These are phyloP conservation scores for Tylopilus rubrobrunneus DNA, from an alignment of 768 basidiomycete species.

Conservation along the genomic window DNA sequence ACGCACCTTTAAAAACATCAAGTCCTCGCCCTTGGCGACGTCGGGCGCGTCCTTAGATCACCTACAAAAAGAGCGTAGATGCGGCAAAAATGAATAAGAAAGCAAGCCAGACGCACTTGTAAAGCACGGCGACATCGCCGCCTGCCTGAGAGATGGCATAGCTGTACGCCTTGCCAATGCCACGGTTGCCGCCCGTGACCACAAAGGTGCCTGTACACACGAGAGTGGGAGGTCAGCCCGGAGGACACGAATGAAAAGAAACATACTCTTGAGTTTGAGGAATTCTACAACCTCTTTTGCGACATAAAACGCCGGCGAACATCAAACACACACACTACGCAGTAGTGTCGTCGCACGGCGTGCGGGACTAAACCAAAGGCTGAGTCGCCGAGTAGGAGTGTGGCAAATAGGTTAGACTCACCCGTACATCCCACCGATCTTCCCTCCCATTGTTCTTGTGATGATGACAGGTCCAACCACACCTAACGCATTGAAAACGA, in stretches of 20 bases:
- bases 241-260: not conserved
- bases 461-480: conserved; percentile 43
- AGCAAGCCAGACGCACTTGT: conserved; percentile 34
- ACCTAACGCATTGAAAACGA: conserved; percentile 92
- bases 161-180: conserved; percentile 56
- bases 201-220: conserved; percentile 38
- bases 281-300: conserved; percentile 92
- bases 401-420: conserved; percentile 41
- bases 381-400: not conserved
- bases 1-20: conserved; percentile 82
- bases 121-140: conserved; percentile 59
- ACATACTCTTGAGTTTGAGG: conserved; percentile 19
- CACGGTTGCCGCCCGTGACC: conserved; percentile 60
- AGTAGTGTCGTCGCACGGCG: conserved; percentile 62
- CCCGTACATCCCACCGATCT: conserved; percentile 49
- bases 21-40: conserved; percentile 54
- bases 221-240: not conserved
- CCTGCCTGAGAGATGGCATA: conserved; percentile 52
- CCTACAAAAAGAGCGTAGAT: conserved; percentile 26
- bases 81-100: not conserved
- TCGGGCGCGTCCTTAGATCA: conserved; percentile 44
- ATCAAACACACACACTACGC: conserved; percentile 91
- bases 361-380: conserved; percentile 42
- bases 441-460: conserved; percentile 35
- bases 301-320: conserved; percentile 89